Percentiles rank a stretch among this genome's conserved stretches.
phyloP scores from a whole-genome alignment of 768 basidiomycete genomes.

The Termitomyces sp. region DNA sequence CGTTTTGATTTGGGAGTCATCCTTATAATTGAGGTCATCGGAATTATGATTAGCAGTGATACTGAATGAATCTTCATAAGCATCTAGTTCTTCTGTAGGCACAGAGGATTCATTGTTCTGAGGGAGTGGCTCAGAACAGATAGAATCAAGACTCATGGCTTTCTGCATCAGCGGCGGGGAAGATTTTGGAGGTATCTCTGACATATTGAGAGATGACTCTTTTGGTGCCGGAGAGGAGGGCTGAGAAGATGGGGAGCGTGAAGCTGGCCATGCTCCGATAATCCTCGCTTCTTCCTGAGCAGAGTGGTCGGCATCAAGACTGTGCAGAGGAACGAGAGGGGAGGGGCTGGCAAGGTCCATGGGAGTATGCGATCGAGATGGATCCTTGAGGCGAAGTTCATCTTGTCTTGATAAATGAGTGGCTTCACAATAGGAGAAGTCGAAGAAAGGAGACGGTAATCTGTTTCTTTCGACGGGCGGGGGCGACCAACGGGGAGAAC shows the following conservation, averaged over 20 bases:
- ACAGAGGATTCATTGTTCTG: background rate
- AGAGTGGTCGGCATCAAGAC: slow-evolving; percentile 11
- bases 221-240: background rate
- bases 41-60: background rate
- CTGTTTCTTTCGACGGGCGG: background rate
- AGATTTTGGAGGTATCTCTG: background rate
- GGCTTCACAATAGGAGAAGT: background rate
- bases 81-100: background rate
- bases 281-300: slow-evolving; percentile 32
- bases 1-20: slow-evolving; percentile 4
- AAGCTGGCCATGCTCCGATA: slow-evolving; percentile 42
- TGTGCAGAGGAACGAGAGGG: slow-evolving; percentile 19
- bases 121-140: slow-evolving; percentile 9
- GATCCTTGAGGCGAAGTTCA: slow-evolving; percentile 4
- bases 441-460: background rate
- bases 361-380: slow-evolving; percentile 41
- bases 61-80: background rate
- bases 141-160: slow-evolving; percentile 17
- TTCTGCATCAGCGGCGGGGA: slow-evolving; percentile 6
- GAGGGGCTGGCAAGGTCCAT: slow-evolving; percentile 47
- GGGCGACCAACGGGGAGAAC: slow-evolving; percentile 6
- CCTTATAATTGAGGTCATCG: background rate
- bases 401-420: background rate
- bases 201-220: background rate
- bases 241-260: slow-evolving; percentile 31